Percentiles rank a stretch among this genome's conserved stretches.
phyloP scores from a whole-genome alignment of 2,329 filamentous ascomycete genomes.

The Magnaporthiopsis poae region DNA sequence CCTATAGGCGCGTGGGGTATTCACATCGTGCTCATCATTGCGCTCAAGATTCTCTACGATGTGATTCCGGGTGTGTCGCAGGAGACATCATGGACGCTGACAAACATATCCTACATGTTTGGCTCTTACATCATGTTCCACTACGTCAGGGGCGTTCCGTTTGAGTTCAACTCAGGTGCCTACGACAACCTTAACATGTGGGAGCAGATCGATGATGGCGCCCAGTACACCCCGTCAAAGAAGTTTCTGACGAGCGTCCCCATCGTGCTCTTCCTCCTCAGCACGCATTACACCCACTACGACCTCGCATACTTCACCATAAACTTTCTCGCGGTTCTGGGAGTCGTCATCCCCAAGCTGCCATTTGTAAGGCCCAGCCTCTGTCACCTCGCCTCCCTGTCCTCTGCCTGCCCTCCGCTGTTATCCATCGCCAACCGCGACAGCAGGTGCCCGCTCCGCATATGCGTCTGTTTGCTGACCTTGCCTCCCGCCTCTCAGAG shows the following conservation, averaged over 20 bases:
- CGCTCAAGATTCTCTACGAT: conserved; percentile 92
- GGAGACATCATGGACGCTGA: conserved; percentile 96
- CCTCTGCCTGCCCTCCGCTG: neutral
- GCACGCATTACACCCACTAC: conserved; percentile 98
- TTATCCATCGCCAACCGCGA: conserved; percentile 17
- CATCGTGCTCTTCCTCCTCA: conserved; percentile 86
- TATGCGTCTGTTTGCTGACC: conserved; percentile 16
- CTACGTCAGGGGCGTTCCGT: conserved; percentile 92
- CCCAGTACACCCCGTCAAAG: conserved; percentile 96
- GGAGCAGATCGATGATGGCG: conserved; percentile 99
- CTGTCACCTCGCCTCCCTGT: conserved; percentile 18
- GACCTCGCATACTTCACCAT: conserved; percentile 94
- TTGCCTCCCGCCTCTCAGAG: conserved; percentile 38
- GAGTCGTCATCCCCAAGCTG: conserved; percentile 89
- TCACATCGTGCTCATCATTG: conserved; percentile 82
- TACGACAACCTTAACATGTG: conserved; percentile 99
- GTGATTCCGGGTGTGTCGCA: conserved; percentile 93
- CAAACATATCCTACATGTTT: conserved; percentile 98
- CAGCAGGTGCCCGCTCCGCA: neutral
- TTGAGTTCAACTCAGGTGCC: conserved; percentile 96
- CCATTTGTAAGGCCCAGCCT: conserved; percentile 64
- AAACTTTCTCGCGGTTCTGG: conserved; percentile 86
- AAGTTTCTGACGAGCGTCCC: conserved; percentile 94
- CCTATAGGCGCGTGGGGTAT: conserved; percentile 86
- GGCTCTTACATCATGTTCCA: conserved; percentile 99